phyloP scores from a whole-genome alignment of 208 protist species.

The Leishmania gerbilli region DNA sequence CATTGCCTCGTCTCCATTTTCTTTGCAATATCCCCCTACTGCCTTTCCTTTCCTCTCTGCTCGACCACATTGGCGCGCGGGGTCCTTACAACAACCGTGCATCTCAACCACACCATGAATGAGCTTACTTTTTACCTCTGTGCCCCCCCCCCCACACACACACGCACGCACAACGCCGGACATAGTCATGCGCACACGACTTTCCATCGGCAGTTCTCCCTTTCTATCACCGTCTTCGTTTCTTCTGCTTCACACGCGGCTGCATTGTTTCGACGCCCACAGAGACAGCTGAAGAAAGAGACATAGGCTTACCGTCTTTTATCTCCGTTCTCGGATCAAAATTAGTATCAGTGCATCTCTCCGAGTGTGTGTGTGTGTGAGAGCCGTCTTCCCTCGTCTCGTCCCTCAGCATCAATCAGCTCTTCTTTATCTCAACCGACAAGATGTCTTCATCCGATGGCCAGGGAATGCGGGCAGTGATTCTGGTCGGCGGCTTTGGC shows the following conservation, averaged over 20 bases:
- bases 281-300: background rate
- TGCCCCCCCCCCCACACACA: background rate
- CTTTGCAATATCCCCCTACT: background rate
- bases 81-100: background rate
- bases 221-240: background rate
- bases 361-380: background rate
- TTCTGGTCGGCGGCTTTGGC: conserved; percentile 96
- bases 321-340: background rate
- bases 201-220: background rate
- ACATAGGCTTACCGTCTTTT: background rate
- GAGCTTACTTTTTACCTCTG: background rate
- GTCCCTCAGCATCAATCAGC: background rate
- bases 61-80: background rate
- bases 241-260: background rate
- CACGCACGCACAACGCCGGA: background rate
- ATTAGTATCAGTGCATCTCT: background rate
- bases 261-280: background rate
- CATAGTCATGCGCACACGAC: background rate
- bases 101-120: background rate
- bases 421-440: background rate
- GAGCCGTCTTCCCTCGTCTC: background rate
- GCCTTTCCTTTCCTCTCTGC: background rate
- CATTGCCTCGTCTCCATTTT: background rate
- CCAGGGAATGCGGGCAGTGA: conserved; percentile 95
- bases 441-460: conserved; percentile 27